Evolutionary conservation across 2,329 filamentous ascomycete species (phyloP).

Genomic region (Huntiella decipiens): DNA sequence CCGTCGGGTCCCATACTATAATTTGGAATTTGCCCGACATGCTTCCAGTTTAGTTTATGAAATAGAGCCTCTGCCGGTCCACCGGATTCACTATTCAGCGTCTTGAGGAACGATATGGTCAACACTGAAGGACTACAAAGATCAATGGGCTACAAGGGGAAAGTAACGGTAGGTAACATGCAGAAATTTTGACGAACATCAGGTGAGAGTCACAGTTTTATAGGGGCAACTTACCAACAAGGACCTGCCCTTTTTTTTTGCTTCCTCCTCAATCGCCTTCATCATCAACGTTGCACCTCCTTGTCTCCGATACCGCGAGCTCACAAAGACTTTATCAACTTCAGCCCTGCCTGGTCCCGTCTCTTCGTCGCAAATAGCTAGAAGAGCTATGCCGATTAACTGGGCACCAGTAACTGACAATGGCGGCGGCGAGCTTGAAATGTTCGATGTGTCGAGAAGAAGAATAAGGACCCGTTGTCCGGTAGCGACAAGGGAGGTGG

Average conservation of each 20-base stretch:
- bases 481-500: slow-evolving; percentile 26
- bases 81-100: slow-evolving; percentile 33
- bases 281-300: slow-evolving; percentile 35
- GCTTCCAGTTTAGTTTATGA: slow-evolving; percentile 34
- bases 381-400: slow-evolving; percentile 36
- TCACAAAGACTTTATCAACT: slow-evolving; percentile 40
- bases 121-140: not conserved
- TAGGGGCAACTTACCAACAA: slow-evolving; percentile 28
- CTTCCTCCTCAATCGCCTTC: slow-evolving; percentile 34
- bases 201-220: not conserved
- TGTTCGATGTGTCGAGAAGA: slow-evolving; percentile 20
- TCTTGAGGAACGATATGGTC: slow-evolving; percentile 17
- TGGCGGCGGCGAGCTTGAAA: slow-evolving; percentile 13
- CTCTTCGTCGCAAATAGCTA: slow-evolving; percentile 31
- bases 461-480: slow-evolving; percentile 33
- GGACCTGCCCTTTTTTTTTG: slow-evolving; percentile 26
- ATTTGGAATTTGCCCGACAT: slow-evolving; percentile 34
- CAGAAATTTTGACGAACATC: not conserved
- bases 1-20: slow-evolving; percentile 31
- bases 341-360: slow-evolving; percentile 34
- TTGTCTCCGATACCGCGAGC: slow-evolving; percentile 27
- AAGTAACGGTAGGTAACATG: not conserved
- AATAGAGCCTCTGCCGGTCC: slow-evolving; percentile 34
- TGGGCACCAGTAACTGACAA: slow-evolving; percentile 23
- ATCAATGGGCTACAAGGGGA: not conserved